Base-by-base conservation (phyloP, 73 alveolate genomes). In the Paramecium sexaurelia region DNA sequence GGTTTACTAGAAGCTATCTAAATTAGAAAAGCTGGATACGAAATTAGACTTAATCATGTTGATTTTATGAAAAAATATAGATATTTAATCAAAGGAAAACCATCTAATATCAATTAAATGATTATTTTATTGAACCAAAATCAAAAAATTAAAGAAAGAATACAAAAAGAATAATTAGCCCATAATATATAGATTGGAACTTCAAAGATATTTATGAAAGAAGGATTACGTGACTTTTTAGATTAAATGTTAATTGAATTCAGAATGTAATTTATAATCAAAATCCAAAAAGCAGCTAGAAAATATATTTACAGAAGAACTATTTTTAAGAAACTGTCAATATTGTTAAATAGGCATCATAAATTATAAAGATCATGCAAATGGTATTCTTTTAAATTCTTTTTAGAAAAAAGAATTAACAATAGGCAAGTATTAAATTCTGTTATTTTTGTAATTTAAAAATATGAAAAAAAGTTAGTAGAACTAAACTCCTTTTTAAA, bases 1-100 rank as follows among this genome's bases (percentile, higher is more conserved):
- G 94, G 94, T 27, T 56, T 88, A 40, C 6, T 88, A 26, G 87
- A 88, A 24, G 55, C 94, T 24, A 66, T 88, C 32, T 39, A 88
- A 88, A 82, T 88, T 22, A 66, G 94, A 13, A 88, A 88, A 26
- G 68, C 43, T 13, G 87, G 91, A 0, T 88, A 88, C 41, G 66
- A 83, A 22, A 40, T 68, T 22, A 41, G 94, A 69, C 51, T 51
- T 22, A 39, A 61, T 2, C 83, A 61, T 11, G 10, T 0, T 29
- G 83, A 61, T 61, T 61, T 61, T 61, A 61, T 61, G 83, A 61
- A 61, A 10, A 61, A 61, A 61, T 61, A 61, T 8, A 61, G 83
- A 29, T 61, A 11, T 61, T 11, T 61, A 0, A 61, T 61, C 39
- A 61, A 61, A 13, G 83, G 83, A 0, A 26, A 61, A 32, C 83